A percentile compares a stretch with the other conserved stretches of the same genome.
Conservation (phyloP, 768 basidiomycete species). For the Tricholoma flavovirens region DNA sequence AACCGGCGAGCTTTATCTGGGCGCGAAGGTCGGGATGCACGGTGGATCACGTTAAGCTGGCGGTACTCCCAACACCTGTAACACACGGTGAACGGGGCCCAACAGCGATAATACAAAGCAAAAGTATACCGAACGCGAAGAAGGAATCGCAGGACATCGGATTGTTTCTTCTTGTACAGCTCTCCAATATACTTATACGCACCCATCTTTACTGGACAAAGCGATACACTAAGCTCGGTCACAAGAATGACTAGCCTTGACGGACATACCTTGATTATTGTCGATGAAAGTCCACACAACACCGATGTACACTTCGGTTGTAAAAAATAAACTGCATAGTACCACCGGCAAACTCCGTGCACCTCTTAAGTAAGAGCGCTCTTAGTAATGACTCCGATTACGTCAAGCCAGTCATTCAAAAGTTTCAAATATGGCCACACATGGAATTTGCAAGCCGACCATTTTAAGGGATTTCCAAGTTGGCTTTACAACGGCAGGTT, state of each 20-base stretch:
- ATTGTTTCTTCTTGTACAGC: slow-evolving; percentile 98
- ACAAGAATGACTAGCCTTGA: slow-evolving; percentile 1
- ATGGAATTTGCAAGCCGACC: neutral
- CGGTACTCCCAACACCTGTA: slow-evolving; percentile 96
- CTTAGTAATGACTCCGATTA: too few relatives aligned
- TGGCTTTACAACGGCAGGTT: neutral
- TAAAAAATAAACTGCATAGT: slow-evolving; percentile 33
- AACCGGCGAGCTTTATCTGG: slow-evolving; percentile 98
- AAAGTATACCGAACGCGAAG: slow-evolving; percentile 88
- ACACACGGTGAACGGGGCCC: slow-evolving; percentile 1
- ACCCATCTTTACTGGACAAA: slow-evolving; percentile 59
- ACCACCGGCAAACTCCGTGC: slow-evolving; percentile 29
- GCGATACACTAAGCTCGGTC: neutral
- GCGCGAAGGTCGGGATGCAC: slow-evolving; percentile 95
- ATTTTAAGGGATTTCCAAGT: neutral
- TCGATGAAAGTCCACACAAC: slow-evolving; percentile 25
- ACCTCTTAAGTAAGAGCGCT: neutral
- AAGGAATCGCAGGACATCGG: slow-evolving; percentile 95
- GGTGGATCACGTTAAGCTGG: slow-evolving; percentile 96
- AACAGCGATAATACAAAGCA: neutral
- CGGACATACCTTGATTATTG: slow-evolving; percentile 33
- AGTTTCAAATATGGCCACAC: neutral
- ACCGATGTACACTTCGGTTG: slow-evolving; percentile 24
- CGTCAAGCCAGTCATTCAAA: too few relatives aligned
- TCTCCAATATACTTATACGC: slow-evolving; percentile 97